Percentiles rank a stretch among this genome's conserved stretches.
Evolutionary conservation across 164 flowering plant genomes (phyloP).

Genomic region (Vitis rupestris): DNA sequence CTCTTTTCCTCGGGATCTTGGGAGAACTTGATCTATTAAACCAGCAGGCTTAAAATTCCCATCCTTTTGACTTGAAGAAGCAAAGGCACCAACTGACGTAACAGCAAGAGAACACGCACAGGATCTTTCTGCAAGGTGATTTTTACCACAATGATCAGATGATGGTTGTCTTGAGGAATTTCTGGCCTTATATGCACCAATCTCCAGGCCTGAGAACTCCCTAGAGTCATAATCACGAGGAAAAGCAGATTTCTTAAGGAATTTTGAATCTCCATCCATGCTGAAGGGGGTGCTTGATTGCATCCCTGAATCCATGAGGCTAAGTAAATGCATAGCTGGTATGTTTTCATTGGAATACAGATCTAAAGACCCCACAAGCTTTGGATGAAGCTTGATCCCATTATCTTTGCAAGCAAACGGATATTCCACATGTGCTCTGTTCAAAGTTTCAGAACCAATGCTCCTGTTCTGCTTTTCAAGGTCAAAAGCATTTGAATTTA

Average conservation of each 20-base stretch:
- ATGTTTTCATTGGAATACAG: conserved; percentile 55
- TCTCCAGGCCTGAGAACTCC: conserved; percentile 21
- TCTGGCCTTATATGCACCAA: conserved; percentile 18
- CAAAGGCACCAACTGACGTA: conserved; percentile 17
- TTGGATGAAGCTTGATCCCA: conserved; percentile 25
- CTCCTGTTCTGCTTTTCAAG: conserved; percentile 23
- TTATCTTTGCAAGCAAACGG: conserved; percentile 22
- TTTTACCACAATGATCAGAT: conserved; percentile 25
- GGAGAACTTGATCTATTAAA: conserved; percentile 14
- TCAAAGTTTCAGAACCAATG: conserved; percentile 18
- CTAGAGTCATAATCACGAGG: conserved; percentile 23
- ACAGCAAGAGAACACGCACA: conserved; percentile 22
- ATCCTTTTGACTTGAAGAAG: conserved; percentile 23
- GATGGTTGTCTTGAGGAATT: conserved; percentile 20
- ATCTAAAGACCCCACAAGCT: conserved; percentile 30
- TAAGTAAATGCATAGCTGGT: conserved; percentile 71
- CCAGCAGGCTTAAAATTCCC: conserved; percentile 14
- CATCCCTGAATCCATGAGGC: conserved; percentile 55
- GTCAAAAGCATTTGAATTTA: conserved; percentile 16
- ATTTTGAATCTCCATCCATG: conserved; percentile 17
- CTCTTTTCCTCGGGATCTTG: conserved; percentile 19
- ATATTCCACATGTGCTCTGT: conserved; percentile 16
- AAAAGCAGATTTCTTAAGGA: conserved; percentile 26
- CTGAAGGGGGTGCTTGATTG: conserved; percentile 28
- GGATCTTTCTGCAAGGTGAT: conserved; percentile 16